A percentile compares a stretch with the other conserved stretches of the same genome.
Conservation (phyloP, 2,329 filamentous ascomycete species). For the Volutella citrinella region DNA sequence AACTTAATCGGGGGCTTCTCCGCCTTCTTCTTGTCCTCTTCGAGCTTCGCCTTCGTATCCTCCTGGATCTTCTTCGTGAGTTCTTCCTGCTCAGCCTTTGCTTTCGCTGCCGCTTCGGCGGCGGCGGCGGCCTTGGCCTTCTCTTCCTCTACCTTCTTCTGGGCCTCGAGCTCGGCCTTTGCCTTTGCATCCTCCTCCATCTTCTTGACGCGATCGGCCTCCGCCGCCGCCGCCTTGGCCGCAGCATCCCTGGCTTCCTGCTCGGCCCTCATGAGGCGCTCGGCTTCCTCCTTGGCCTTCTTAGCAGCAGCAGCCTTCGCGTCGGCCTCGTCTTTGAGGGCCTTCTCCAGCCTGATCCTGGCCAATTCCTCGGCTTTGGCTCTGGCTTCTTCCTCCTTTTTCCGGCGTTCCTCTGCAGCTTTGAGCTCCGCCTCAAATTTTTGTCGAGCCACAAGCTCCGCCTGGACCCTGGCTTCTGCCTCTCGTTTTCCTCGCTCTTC, state of each 20-base stretch:
- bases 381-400: slow-evolving; percentile 37
- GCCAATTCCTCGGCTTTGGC: slow-evolving; percentile 48
- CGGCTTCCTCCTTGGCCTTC: slow-evolving; percentile 42
- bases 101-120: slow-evolving; percentile 47
- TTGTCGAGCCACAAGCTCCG: slow-evolving; percentile 35
- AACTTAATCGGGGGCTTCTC: slow-evolving; percentile 79
- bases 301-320: slow-evolving; percentile 41
- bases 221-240: slow-evolving; percentile 35
- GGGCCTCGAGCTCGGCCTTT: slow-evolving; percentile 35
- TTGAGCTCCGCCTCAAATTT: slow-evolving; percentile 39
- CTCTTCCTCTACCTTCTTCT: slow-evolving; percentile 37
- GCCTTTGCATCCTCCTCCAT: slow-evolving; percentile 39
- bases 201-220: slow-evolving; percentile 42
- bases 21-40: slow-evolving; percentile 48
- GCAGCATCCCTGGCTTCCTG: slow-evolving; percentile 39
- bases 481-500: slow-evolving; percentile 45
- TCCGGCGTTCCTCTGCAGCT: slow-evolving; percentile 42
- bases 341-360: slow-evolving; percentile 37
- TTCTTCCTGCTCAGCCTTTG: slow-evolving; percentile 59
- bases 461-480: slow-evolving; percentile 43
- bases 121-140: slow-evolving; percentile 36
- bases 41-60: slow-evolving; percentile 47
- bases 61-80: slow-evolving; percentile 56
- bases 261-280: slow-evolving; percentile 35
- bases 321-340: slow-evolving; percentile 39